Conservation (phyloP, 129 eudicot genomes). For the Helianthus tuberosus region DNA sequence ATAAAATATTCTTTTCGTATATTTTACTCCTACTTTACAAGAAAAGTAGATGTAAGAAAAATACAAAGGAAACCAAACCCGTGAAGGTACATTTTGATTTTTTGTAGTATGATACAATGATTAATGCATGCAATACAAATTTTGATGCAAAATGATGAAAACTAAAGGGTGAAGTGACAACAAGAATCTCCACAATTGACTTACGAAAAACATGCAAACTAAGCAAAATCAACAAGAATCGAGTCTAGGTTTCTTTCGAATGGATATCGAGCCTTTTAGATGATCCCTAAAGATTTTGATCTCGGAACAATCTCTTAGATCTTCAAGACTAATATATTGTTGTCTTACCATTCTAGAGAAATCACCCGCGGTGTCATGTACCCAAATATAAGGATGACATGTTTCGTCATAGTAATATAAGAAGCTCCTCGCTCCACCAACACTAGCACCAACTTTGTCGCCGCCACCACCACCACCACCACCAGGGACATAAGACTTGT, state of each 20-base stretch:
- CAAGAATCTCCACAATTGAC: slow-evolving; percentile 9
- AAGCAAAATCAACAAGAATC: slow-evolving; percentile 59
- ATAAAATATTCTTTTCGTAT: no score
- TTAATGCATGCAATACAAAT: slow-evolving; percentile 14
- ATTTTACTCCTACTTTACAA: no score
- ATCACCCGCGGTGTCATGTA: slow-evolving; percentile 69
- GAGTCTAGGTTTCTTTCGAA: slow-evolving; percentile 66
- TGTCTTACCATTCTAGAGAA: slow-evolving; percentile 88
- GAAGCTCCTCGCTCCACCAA: slow-evolving; percentile 51
- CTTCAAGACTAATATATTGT: slow-evolving; percentile 85
- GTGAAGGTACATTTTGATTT: neutral
- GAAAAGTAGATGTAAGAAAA: neutral
- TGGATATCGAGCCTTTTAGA: slow-evolving; percentile 77
- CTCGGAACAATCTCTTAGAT: slow-evolving; percentile 84
- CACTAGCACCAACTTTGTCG: slow-evolving; percentile 15
- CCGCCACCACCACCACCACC: slow-evolving; percentile 22
- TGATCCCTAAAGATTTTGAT: slow-evolving; percentile 83
- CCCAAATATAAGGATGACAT: slow-evolving; percentile 84
- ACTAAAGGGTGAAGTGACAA: neutral
- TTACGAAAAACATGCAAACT: slow-evolving; percentile 16
- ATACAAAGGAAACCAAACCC: neutral
- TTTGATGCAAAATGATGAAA: neutral
- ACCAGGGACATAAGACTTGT: slow-evolving; percentile 81
- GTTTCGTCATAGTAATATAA: slow-evolving; percentile 82
- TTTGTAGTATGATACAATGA: neutral